These are phyloP conservation scores for Penicillium sp. DNA, from an alignment of 2,329 filamentous ascomycete species.

Conservation along the genomic window DNA sequence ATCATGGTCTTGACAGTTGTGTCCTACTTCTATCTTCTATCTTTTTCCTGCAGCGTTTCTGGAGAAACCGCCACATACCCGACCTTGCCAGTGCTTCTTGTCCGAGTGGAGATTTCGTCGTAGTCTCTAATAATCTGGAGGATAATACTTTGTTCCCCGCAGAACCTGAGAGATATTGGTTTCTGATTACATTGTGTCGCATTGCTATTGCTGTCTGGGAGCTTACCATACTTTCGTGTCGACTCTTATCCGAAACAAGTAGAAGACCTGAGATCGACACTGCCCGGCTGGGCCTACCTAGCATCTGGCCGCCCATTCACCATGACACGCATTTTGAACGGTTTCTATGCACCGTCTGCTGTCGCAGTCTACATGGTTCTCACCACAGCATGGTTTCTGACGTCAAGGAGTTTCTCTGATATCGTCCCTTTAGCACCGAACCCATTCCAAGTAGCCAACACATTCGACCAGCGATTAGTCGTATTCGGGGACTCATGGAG, in stretches of 20 bases:
- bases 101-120: neutral
- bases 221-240: neutral
- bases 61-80: neutral
- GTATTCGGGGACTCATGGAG: constrained; percentile 42
- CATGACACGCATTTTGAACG: constrained; percentile 28
- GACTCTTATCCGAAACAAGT: neutral
- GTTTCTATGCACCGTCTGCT: constrained; percentile 31
- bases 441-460: constrained; percentile 16
- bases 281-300: neutral
- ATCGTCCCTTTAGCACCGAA: constrained; percentile 15
- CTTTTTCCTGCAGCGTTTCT: neutral
- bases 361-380: constrained; percentile 30
- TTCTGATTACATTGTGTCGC: neutral
- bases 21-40: neutral
- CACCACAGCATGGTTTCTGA: constrained; percentile 28
- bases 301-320: neutral
- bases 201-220: neutral
- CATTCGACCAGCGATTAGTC: constrained; percentile 31
- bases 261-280: neutral
- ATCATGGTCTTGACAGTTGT: neutral
- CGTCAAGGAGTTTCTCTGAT: constrained; percentile 19
- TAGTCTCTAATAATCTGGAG: neutral
- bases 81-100: neutral
- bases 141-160: neutral
- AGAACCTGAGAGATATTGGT: neutral